These are phyloP conservation scores for Acacia crassicarpa DNA, from an alignment of 306 rosid genomes.

Conservation along the genomic window DNA sequence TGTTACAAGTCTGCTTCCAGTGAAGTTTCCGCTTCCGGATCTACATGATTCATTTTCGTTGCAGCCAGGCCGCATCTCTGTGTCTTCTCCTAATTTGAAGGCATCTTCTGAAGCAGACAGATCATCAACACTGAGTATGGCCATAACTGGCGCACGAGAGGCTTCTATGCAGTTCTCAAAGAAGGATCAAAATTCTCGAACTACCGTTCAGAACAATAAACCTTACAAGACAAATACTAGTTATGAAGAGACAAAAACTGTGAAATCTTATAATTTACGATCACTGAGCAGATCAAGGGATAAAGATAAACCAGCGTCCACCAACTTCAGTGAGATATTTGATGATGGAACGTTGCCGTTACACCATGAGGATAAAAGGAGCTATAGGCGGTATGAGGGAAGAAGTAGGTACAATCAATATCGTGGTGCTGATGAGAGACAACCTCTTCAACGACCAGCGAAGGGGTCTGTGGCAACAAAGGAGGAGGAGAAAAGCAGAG, in stretches of 20 bases:
- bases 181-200: conserved; percentile 46
- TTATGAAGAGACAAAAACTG: conserved; percentile 25
- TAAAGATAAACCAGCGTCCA: conserved; percentile 22
- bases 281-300: conserved; percentile 28
- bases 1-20: conserved; percentile 57
- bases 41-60: conserved; percentile 66
- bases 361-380: conserved; percentile 29
- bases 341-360: conserved; percentile 28
- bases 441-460: too few species aligned
- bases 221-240: conserved; percentile 9
- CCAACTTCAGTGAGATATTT: conserved; percentile 29
- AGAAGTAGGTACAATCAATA: too few species aligned
- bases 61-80: conserved; percentile 67
- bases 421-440: too few species aligned
- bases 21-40: conserved; percentile 80
- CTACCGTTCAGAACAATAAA: conserved; percentile 18
- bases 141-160: conserved; percentile 85
- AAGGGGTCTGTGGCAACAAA: too few species aligned
- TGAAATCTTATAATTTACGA: conserved; percentile 37
- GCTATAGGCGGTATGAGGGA: conserved; percentile 30
- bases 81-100: conserved; percentile 32
- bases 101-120: conserved; percentile 49
- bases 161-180: conserved; percentile 80
- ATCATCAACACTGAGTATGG: conserved; percentile 63
- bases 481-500: too few species aligned